Conservation (phyloP, 352 stramenopile species). For the Pythium scleroteichum region DNA sequence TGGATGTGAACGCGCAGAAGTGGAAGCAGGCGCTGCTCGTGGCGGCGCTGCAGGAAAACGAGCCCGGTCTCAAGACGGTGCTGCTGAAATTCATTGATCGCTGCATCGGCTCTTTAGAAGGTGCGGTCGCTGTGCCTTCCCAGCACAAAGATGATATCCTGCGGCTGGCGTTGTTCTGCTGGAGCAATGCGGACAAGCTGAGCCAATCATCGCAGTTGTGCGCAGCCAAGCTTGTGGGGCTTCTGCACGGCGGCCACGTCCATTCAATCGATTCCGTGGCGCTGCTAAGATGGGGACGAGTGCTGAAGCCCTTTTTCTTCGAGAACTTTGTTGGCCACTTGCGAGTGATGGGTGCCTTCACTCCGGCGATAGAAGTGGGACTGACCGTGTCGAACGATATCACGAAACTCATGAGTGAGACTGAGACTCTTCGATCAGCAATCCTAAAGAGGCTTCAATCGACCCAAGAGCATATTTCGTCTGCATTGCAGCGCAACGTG, state of each 20-base stretch:
- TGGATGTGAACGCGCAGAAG: conserved; percentile 27
- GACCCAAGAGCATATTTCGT: conserved; percentile 3
- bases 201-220: conserved; percentile 39
- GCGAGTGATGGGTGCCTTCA: conserved; percentile 32
- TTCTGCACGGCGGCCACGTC: conserved; percentile 25
- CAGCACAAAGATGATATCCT: conserved; percentile 9
- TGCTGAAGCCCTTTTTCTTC: conserved; percentile 48
- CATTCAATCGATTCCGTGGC: conserved; percentile 27
- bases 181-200: conserved; percentile 35
- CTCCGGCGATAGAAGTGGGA: conserved; percentile 30
- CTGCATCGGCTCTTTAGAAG: conserved; percentile 2
- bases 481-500: neutral
- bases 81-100: conserved; percentile 34
- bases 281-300: conserved; percentile 42
- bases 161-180: conserved; percentile 49
- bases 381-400: conserved; percentile 11
- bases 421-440: neutral
- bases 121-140: neutral
- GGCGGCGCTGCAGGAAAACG: conserved; percentile 35
- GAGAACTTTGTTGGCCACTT: conserved; percentile 36
- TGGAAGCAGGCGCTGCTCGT: conserved; percentile 41
- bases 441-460: neutral
- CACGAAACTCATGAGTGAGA: neutral
- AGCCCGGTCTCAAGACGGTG: conserved; percentile 24
- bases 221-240: conserved; percentile 42